Evolutionary conservation across 805 yeast genomes (phyloP), one percentile per base, ranked within the genome.

Genomic region (Komagataella ulmi): DNA sequence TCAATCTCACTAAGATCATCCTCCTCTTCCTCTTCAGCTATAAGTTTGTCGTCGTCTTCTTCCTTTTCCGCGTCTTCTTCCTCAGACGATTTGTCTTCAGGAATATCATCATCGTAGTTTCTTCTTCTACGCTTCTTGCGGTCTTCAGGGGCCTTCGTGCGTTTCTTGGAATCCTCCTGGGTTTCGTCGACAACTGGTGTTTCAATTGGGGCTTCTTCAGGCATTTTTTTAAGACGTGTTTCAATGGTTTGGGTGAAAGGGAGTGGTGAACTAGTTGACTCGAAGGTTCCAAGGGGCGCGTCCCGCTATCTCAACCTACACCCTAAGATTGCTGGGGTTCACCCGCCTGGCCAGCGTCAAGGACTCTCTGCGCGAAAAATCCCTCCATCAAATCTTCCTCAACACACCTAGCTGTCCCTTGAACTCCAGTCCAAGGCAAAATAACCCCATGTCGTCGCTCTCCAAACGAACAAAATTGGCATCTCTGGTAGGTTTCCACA

Each of bases 1-100:
- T 87, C 95, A 57, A 89, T 86, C 66, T 85, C 95, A 43, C 76
- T 74, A 56, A 88, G 71, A 59, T 85, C 91, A 59, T 86, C 95
- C 43, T 85, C 93, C 21, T 80, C 89, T 18, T 74, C 81, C 14
- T 80, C 87, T 18, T 79, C 88, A 43, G 74, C 82, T 36, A 74
- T 68, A 45, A 76, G 72, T 48, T 74, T 59, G 54, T 77, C 78
- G 46, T 75, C 82, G 55, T 77, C 81, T 48, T 75, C 70, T 17
- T 63, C 76, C 3, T 64, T 71, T 12, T 62, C 66, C 8, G 54
- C 57, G 12, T 49, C 69, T 56, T 49, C 77, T 54, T 69, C 78
- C 18, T 70, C 77, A 23, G 69, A 77, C 3, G 66, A 68, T 5
- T 60, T 65, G 17, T 59, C 74, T 3, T 72, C 75, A n/a, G 81